Base-by-base conservation (phyloP, 192 early-diverging fungal species). In the Martensiomyces pterosporus region DNA sequence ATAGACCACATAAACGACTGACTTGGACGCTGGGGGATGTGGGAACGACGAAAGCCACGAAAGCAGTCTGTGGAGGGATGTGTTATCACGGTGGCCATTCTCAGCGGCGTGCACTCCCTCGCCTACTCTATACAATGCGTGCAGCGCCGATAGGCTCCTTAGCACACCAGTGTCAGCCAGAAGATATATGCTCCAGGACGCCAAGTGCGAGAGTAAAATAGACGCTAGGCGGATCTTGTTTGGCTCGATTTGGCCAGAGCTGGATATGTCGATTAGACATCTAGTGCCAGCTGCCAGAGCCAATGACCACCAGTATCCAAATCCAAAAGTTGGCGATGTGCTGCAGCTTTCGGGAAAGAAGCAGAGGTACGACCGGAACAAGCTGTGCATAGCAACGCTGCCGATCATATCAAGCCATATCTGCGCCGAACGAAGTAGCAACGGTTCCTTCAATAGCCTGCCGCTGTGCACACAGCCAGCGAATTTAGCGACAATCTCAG, bases 351-450 rank as follows among this genome's bases (percentile, higher is more conserved):
- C 22, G 27, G 4, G 9, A 17, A 29, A 14, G 4, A 29, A 23
- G 3, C 52, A 42, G 2, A 55, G 21, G 40, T 54, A 46, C 4
- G 43, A 44, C n/a, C 67, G 55, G 24, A 70, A 59, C n/a, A 63
- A 33, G 29, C 60, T 70, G 35, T 70, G 67, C 0, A 59, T 39
- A 15, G 51, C 55, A 24, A 59, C 36, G 15, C 33, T 40, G 10
- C 67, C 67, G 3, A 54, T 47, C 47, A 63, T 54, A 17, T 70
- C 67, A 5, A 63, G 60, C 67, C 67, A 70, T n/a, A 63, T 55
- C 33, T 70, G 67, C 34, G 39, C 29, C 1, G 52, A 3, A 4
- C 59, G 32, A 17, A 70, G 24, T 10, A 42, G 36, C 47, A 21
- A 15, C 24, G 64, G 21, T 14, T 17, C 39, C 10, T 24, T 2